Percentiles rank a stretch among this genome's conserved stretches.
Conservation (phyloP, 1,139 yeast species). For the Yamadazyma trypodendri region DNA sequence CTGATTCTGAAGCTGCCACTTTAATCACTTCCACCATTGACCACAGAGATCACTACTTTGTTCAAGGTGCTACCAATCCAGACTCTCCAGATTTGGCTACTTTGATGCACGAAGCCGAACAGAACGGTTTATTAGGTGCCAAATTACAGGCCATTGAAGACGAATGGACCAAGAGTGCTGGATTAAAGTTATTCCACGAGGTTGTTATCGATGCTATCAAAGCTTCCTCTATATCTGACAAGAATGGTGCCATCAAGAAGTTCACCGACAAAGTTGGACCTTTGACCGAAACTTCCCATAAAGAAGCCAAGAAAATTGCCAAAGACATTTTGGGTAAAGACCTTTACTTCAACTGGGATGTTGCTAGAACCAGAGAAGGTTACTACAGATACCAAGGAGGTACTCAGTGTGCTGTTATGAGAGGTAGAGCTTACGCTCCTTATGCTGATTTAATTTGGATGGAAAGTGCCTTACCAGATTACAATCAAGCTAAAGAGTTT, state of each 20-base stretch:
- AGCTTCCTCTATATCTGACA: constrained; percentile 58
- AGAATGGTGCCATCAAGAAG: constrained; percentile 61
- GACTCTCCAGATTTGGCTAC: constrained; percentile 70
- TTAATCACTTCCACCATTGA: constrained; percentile 91
- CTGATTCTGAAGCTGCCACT: constrained; percentile 97
- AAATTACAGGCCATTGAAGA: constrained; percentile 72
- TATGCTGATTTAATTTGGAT: constrained; percentile 97
- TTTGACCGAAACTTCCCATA: constrained; percentile 68
- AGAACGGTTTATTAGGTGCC: constrained; percentile 68
- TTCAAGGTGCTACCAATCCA: constrained; percentile 89
- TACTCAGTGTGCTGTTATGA: constrained; percentile 94
- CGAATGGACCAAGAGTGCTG: constrained; percentile 83
- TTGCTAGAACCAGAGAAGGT: constrained; percentile 95
- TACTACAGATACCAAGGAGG: constrained; percentile 97
- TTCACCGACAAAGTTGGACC: constrained; percentile 75
- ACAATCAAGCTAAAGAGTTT: constrained; percentile 89
- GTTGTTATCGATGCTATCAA: constrained; percentile 87
- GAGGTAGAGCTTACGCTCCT: constrained; percentile 95
- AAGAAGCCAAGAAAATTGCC: constrained; percentile 80
- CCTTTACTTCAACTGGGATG: constrained; percentile 92
- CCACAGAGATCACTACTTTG: constrained; percentile 89
- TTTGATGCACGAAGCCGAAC: constrained; percentile 80
- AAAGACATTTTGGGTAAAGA: constrained; percentile 78
- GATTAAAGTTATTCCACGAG: constrained; percentile 84
- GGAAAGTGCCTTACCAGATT: constrained; percentile 97